Conservation (phyloP, 1,284 basidiomycete genomes). For the Trametes polyzona region DNA sequence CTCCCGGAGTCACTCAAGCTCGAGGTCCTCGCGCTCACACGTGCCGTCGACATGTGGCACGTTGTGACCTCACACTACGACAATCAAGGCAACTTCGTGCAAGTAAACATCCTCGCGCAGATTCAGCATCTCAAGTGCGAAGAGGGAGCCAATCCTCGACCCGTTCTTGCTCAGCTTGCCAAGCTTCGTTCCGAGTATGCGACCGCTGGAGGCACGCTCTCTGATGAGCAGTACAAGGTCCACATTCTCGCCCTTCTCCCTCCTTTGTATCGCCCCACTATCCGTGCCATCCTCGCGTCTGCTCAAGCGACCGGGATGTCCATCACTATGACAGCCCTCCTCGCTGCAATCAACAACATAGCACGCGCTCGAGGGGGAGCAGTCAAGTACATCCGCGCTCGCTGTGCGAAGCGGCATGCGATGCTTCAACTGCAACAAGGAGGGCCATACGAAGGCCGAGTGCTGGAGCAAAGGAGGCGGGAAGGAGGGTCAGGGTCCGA, state of each 20-base stretch:
- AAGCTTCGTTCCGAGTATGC: slow-evolving; percentile 11
- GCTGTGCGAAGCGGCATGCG: neutral
- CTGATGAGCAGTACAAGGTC: slow-evolving; percentile 17
- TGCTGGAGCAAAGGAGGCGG: slow-evolving; percentile 28
- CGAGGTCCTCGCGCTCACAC: neutral
- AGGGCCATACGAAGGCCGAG: slow-evolving; percentile 19
- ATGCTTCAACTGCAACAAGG: slow-evolving; percentile 22
- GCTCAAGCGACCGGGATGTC: neutral
- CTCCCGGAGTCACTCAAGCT: slow-evolving; percentile 17
- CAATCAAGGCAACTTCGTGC: slow-evolving; percentile 20
- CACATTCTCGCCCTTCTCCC: slow-evolving; percentile 13
- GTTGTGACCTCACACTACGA: slow-evolving; percentile 8
- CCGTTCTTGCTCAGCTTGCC: slow-evolving; percentile 7
- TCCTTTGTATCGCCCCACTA: slow-evolving; percentile 2
- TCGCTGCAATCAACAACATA: slow-evolving; percentile 15
- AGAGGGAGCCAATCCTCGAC: slow-evolving; percentile 12
- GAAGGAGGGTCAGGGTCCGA: slow-evolving; percentile 24
- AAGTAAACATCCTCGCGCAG: slow-evolving; percentile 9
- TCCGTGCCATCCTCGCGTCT: slow-evolving; percentile 7
- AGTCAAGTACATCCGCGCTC: slow-evolving; percentile 1
- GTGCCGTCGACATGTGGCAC: slow-evolving; percentile 2
- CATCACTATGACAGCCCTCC: slow-evolving; percentile 2
- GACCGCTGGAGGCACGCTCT: slow-evolving; percentile 10
- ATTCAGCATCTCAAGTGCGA: slow-evolving; percentile 13
- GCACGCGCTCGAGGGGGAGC: slow-evolving; percentile 2